Percentiles rank a stretch among this genome's conserved stretches.
These are phyloP conservation scores for Musa itinerans DNA, from an alignment of 176 grass and related monocot species.

Conservation along the genomic window DNA sequence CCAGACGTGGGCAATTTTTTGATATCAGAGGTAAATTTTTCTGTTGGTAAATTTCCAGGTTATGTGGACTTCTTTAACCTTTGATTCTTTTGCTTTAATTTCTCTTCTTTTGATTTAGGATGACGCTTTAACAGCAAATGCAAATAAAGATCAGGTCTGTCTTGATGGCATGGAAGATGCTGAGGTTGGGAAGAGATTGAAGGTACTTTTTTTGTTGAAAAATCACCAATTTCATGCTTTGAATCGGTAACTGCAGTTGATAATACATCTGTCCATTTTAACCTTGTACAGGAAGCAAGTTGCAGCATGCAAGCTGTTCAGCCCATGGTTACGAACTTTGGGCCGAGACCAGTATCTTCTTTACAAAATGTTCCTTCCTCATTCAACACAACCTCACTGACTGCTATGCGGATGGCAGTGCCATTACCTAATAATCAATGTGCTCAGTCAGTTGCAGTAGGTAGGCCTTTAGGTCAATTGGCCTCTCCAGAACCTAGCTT, in stretches of 20 bases:
- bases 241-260: background rate
- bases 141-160: constrained; percentile 40
- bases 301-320: constrained; percentile 33
- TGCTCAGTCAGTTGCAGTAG: constrained; percentile 33
- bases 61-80: constrained; percentile 6
- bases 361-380: constrained; percentile 40
- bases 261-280: background rate
- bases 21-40: constrained; percentile 55
- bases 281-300: constrained; percentile 49
- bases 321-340: constrained; percentile 39
- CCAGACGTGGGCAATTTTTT: constrained; percentile 88
- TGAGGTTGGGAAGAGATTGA: constrained; percentile 76
- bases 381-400: constrained; percentile 22
- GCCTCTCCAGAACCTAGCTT: constrained; percentile 29
- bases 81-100: constrained; percentile 25
- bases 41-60: background rate
- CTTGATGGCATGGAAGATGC: constrained; percentile 83
- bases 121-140: constrained; percentile 44
- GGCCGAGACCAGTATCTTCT: constrained; percentile 27
- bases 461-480: constrained; percentile 39
- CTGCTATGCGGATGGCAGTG: constrained; percentile 24
- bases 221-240: background rate
- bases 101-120: constrained; percentile 38
- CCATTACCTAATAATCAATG: constrained; percentile 37
- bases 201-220: constrained; percentile 39